Percentiles rank a stretch among this genome's conserved stretches.
Conservation (phyloP, 306 rosid genomes). For the Prunus davidiana region DNA sequence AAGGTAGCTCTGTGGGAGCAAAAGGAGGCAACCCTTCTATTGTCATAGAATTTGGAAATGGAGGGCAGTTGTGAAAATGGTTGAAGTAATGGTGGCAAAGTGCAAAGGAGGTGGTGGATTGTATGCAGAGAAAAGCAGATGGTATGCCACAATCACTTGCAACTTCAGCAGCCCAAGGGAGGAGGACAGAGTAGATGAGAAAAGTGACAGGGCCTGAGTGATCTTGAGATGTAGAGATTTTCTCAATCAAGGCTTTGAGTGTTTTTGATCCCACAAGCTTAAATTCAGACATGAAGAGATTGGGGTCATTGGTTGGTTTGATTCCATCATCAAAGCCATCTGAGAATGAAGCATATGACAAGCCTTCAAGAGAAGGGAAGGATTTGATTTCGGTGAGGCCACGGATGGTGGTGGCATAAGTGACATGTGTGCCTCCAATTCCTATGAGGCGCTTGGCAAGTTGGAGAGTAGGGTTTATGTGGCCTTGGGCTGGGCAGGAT, state of each 20-base stretch:
- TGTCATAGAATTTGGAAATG: background rate
- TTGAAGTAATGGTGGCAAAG: constrained; percentile 14
- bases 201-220: constrained; percentile 17
- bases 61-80: background rate
- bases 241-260: constrained; percentile 5
- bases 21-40: constrained; percentile 8
- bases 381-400: constrained; percentile 3
- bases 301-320: background rate
- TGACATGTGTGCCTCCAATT: constrained; percentile 1
- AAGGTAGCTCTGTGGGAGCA: constrained; percentile 10
- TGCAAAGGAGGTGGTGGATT: constrained; percentile 11
- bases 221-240: background rate
- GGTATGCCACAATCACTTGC: constrained; percentile 20
- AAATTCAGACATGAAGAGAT: constrained; percentile 4
- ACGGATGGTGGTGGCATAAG: constrained; percentile 1
- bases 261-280: constrained; percentile 11
- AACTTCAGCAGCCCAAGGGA: constrained; percentile 26
- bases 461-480: constrained; percentile 16
- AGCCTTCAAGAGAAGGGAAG: background rate
- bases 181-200: constrained; percentile 17
- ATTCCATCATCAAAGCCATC: constrained; percentile 19
- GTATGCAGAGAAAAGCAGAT: constrained; percentile 19
- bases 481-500: constrained; percentile 4
- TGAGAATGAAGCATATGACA: constrained; percentile 5
- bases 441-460: constrained; percentile 11